Evolutionary conservation across 305 asterid species (phyloP).

Genomic region (Fraxinus greggii): DNA sequence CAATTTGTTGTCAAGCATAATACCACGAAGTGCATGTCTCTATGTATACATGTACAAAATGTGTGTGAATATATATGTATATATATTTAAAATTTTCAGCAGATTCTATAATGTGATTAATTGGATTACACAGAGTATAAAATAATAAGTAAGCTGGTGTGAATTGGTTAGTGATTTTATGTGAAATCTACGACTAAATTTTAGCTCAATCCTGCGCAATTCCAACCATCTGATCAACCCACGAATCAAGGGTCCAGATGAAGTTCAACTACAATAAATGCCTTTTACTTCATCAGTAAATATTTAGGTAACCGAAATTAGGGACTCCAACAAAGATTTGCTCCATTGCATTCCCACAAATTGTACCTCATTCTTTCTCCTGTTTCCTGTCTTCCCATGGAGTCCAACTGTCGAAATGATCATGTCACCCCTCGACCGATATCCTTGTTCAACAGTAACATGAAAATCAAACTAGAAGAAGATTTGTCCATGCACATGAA

Average conservation of each 20-base stretch:
- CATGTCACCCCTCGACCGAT: slow-evolving; percentile 31
- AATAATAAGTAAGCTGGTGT: background rate
- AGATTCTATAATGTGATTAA: background rate
- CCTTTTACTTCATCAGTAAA: slow-evolving; percentile 38
- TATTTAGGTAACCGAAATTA: slow-evolving; percentile 32
- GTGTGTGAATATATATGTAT: background rate
- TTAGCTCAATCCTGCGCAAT: background rate
- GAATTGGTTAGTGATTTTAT: background rate
- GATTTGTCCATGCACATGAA: slow-evolving; percentile 35
- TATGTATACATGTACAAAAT: background rate
- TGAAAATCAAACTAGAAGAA: slow-evolving; percentile 42
- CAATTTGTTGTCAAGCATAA: background rate
- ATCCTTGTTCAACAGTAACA: slow-evolving; percentile 32
- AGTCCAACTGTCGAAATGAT: slow-evolving; percentile 31
- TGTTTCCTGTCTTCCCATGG: slow-evolving; percentile 46
- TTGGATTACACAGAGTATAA: background rate
- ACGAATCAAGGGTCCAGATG: slow-evolving; percentile 35
- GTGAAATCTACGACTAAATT: slow-evolving; percentile 8
- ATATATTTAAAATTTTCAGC: background rate
- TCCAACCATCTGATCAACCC: slow-evolving; percentile 37
- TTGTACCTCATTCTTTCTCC: slow-evolving; percentile 18
- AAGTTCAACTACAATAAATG: slow-evolving; percentile 42
- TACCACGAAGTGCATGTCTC: background rate
- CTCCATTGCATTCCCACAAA: slow-evolving; percentile 3
- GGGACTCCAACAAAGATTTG: slow-evolving; percentile 28